phyloP scores from a whole-genome alignment of 768 basidiomycete species.

The Mycena rosella region DNA sequence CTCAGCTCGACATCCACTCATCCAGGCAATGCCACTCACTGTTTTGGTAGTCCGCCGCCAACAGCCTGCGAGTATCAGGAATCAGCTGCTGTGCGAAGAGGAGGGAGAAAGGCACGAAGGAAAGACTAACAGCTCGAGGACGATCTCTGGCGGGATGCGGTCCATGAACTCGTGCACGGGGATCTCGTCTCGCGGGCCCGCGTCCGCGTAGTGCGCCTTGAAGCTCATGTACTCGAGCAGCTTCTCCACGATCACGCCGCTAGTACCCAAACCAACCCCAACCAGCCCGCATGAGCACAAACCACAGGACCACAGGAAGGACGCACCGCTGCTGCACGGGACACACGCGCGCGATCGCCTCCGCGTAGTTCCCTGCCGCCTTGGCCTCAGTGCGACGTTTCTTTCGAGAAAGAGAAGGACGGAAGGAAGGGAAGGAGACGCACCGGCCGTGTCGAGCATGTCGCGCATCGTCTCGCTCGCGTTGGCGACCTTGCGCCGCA shows the following conservation, averaged over 20 bases:
- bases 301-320: background rate
- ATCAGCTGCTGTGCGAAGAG: background rate
- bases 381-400: background rate
- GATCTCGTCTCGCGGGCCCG: conserved; percentile 79
- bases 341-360: conserved; percentile 79
- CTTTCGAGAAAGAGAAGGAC: background rate
- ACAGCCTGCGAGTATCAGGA: conserved; percentile 1
- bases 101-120: background rate
- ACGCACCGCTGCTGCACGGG: conserved; percentile 78
- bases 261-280: no score
- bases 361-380: conserved; percentile 74
- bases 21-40: conserved; percentile 26
- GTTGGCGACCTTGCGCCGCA: conserved; percentile 80
- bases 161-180: conserved; percentile 84
- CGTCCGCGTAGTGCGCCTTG: conserved; percentile 83
- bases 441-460: conserved; percentile 83
- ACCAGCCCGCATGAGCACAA: no score
- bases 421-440: conserved; percentile 32
- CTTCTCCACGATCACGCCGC: conserved; percentile 85
- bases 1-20: background rate
- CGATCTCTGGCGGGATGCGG: conserved; percentile 88
- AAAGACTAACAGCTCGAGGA: conserved; percentile 84
- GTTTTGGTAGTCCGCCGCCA: conserved; percentile 36
- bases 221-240: conserved; percentile 91
- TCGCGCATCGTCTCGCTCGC: conserved; percentile 86